Conservation (phyloP, 1,139 yeast genomes). For the Oligophagozyma castellii region DNA sequence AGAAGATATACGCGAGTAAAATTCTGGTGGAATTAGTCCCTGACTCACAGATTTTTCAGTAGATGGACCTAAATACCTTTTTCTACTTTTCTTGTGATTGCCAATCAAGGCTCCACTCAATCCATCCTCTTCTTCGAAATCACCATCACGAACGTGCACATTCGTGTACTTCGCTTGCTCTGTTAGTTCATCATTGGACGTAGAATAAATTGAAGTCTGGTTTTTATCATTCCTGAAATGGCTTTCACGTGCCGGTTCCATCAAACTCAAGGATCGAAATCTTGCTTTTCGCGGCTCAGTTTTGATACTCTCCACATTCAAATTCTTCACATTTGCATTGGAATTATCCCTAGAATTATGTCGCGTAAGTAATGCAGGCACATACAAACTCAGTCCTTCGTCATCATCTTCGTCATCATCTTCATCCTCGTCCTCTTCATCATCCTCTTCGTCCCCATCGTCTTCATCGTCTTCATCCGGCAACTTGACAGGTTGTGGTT, state of each 20-base stretch:
- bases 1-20: slow-evolving; percentile 22
- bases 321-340: slow-evolving; percentile 2
- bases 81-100: slow-evolving; percentile 3
- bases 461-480: slow-evolving; percentile 7
- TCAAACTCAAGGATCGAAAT: slow-evolving; percentile 23
- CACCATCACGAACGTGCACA: slow-evolving; percentile 24
- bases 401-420: slow-evolving; percentile 16
- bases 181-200: slow-evolving; percentile 1
- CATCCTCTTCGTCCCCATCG: slow-evolving; percentile 13
- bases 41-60: too few relatives aligned
- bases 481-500: too few relatives aligned
- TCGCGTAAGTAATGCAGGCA: slow-evolving; percentile 20
- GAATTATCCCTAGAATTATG: slow-evolving; percentile 14
- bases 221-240: slow-evolving; percentile 4
- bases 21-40: slow-evolving; percentile 24
- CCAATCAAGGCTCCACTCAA: slow-evolving; percentile 1
- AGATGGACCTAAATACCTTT: slow-evolving; percentile 1
- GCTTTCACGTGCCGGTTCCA: slow-evolving; percentile 17
- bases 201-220: slow-evolving; percentile 1
- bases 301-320: slow-evolving; percentile 1
- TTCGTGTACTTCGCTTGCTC: slow-evolving; percentile 13
- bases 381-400: slow-evolving; percentile 22
- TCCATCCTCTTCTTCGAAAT: slow-evolving; percentile 11
- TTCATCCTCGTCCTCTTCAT: slow-evolving; percentile 13
- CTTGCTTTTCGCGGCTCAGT: slow-evolving; percentile 10